phyloP scores from a whole-genome alignment of 2,329 filamentous ascomycete species.

The Davidsoniella virescens region DNA sequence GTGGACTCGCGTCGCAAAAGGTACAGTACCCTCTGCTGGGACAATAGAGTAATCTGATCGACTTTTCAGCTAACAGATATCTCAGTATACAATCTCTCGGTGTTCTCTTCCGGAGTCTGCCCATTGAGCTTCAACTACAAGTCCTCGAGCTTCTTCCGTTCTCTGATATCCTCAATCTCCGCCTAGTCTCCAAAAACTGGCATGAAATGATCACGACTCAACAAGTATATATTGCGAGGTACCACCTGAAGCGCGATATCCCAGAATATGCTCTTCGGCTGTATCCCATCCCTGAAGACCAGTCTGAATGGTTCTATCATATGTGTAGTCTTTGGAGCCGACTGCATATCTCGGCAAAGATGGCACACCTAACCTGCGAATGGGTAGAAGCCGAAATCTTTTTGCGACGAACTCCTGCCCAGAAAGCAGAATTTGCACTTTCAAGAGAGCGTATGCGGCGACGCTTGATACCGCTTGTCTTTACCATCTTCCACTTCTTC shows the following conservation, averaged over 20 bases:
- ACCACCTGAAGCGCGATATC: constrained; percentile 42
- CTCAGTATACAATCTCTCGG: constrained; percentile 30
- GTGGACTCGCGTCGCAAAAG: not conserved
- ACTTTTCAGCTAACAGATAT: constrained; percentile 15
- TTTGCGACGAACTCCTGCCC: constrained; percentile 36
- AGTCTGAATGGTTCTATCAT: constrained; percentile 39
- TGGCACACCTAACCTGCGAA: constrained; percentile 44
- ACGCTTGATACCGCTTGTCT: constrained; percentile 44
- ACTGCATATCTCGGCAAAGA: constrained; percentile 45
- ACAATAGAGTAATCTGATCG: not conserved
- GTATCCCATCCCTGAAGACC: constrained; percentile 35
- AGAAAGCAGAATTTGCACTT: constrained; percentile 40
- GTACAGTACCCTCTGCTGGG: not conserved
- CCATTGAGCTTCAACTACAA: constrained; percentile 46
- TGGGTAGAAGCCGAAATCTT: constrained; percentile 52
- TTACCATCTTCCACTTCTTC: constrained; percentile 53
- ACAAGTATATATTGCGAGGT: constrained; percentile 43
- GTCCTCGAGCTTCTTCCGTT: constrained; percentile 44
- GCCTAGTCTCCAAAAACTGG: constrained; percentile 41
- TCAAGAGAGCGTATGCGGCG: constrained; percentile 49
- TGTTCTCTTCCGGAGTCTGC: constrained; percentile 40
- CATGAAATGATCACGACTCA: constrained; percentile 43
- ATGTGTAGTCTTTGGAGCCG: constrained; percentile 50
- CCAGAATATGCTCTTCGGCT: constrained; percentile 43
- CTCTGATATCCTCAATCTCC: constrained; percentile 42